Conservation (phyloP, 2,329 filamentous ascomycete genomes). For the Malbranchea zuffiana region DNA sequence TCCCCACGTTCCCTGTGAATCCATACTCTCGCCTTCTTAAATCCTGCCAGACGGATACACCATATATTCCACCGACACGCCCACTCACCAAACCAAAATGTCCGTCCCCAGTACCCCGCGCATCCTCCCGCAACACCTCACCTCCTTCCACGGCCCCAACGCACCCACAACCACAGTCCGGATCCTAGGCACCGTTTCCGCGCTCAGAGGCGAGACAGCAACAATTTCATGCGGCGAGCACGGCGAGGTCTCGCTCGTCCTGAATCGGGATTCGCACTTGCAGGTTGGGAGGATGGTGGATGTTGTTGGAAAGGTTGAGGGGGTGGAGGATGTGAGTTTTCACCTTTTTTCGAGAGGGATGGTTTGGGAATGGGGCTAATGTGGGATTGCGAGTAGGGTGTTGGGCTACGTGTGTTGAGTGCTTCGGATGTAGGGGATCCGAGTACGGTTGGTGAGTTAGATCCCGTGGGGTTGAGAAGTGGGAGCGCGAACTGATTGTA, state of each 20-base stretch:
- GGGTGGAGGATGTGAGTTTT: conserved; percentile 28
- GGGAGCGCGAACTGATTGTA: neutral
- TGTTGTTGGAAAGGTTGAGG: conserved; percentile 37
- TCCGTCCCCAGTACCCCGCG: conserved; percentile 73
- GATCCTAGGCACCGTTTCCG: conserved; percentile 71
- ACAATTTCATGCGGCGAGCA: conserved; percentile 59
- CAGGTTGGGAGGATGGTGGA: conserved; percentile 38
- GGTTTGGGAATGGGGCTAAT: neutral
- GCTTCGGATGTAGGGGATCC: conserved; percentile 35
- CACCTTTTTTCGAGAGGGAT: neutral
- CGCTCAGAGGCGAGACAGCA: conserved; percentile 70
- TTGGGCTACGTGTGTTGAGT: conserved; percentile 33
- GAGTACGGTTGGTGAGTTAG: conserved; percentile 28
- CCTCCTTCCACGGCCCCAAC: conserved; percentile 51
- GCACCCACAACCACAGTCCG: too few species aligned
- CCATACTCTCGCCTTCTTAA: neutral
- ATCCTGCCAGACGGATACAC: neutral
- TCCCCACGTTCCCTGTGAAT: too few species aligned
- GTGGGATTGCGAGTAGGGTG: conserved; percentile 19
- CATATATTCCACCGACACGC: neutral
- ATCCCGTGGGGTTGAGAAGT: conserved; percentile 4
- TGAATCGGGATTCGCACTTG: conserved; percentile 50
- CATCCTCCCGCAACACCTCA: conserved; percentile 68
- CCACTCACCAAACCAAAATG: conserved; percentile 16
- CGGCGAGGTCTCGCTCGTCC: conserved; percentile 60